Percentiles rank a stretch among this genome's conserved stretches.
phyloP scores from a whole-genome alignment of 768 basidiomycete species.

The Tubosaeta sp. region DNA sequence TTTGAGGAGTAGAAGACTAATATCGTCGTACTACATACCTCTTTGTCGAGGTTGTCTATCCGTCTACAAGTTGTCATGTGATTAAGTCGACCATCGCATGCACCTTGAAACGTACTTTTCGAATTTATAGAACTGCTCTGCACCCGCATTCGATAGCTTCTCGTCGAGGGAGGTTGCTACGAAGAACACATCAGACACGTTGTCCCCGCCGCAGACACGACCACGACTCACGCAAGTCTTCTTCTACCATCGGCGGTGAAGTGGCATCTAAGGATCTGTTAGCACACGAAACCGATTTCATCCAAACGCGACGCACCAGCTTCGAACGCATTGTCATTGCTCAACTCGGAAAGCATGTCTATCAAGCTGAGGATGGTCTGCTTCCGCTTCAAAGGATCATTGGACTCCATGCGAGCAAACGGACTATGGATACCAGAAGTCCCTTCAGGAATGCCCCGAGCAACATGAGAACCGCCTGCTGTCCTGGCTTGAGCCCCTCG shows the following conservation, averaged over 20 bases:
- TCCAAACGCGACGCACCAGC: slow-evolving; percentile 26
- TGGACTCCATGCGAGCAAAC: slow-evolving; percentile 26
- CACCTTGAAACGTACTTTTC: slow-evolving; percentile 35
- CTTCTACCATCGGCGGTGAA: slow-evolving; percentile 37
- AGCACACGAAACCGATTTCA: slow-evolving; percentile 2
- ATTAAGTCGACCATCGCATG: background rate
- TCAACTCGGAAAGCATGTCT: slow-evolving; percentile 44
- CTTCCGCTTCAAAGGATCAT: slow-evolving; percentile 35
- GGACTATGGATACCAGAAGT: slow-evolving; percentile 21
- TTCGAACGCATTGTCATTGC: slow-evolving; percentile 35
- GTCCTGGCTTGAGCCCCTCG: slow-evolving; percentile 24
- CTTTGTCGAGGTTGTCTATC: slow-evolving; percentile 45
- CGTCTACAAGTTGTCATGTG: slow-evolving; percentile 30
- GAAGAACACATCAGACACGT: slow-evolving; percentile 8
- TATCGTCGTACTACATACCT: slow-evolving; percentile 27
- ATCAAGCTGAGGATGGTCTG: slow-evolving; percentile 45
- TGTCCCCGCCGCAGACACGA: background rate
- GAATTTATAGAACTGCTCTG: slow-evolving; percentile 45
- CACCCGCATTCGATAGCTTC: slow-evolving; percentile 46
- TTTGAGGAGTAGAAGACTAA: slow-evolving; percentile 10
- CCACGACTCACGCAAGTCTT: slow-evolving; percentile 37
- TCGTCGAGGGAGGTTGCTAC: slow-evolving; percentile 45
- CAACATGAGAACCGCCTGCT: slow-evolving; percentile 18
- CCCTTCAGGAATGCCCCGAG: slow-evolving; percentile 28
- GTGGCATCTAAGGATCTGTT: slow-evolving; percentile 17